These are phyloP conservation scores for Diplodia mutila DNA, from an alignment of 2,329 filamentous ascomycete species.

Conservation along the genomic window DNA sequence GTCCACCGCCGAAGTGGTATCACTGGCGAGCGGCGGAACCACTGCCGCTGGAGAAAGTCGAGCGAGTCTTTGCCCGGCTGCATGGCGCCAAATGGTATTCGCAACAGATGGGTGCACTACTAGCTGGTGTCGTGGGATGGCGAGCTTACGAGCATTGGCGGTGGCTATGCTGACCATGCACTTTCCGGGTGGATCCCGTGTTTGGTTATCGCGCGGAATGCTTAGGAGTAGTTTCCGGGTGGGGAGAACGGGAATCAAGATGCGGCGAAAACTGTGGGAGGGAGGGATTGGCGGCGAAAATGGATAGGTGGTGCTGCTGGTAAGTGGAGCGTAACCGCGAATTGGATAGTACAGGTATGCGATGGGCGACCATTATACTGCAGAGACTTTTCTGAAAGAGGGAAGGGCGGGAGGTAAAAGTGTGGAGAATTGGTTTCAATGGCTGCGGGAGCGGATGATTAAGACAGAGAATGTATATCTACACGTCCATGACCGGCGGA, in stretches of 20 bases:
- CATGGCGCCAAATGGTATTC: neutral
- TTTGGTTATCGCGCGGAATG: neutral
- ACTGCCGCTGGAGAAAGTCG: neutral
- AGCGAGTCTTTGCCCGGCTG: neutral
- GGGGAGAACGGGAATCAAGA: neutral
- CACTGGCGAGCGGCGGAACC: neutral
- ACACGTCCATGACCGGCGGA: neutral
- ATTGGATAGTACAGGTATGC: neutral
- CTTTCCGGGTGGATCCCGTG: neutral
- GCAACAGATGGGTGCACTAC: too few species aligned
- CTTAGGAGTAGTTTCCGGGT: neutral
- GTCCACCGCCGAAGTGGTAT: neutral
- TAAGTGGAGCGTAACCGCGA: neutral
- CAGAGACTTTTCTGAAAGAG: neutral
- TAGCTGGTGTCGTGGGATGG: neutral
- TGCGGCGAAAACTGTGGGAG: neutral
- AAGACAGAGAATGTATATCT: neutral
- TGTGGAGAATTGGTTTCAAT: neutral
- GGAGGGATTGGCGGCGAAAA: neutral
- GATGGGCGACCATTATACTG: neutral
- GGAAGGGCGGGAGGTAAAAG: neutral
- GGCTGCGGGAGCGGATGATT: neutral
- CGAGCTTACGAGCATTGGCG: neutral
- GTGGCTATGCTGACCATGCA: neutral
- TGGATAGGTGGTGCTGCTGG: neutral